Conservation (phyloP, 2,329 filamentous ascomycete species). For the Epicoccum nigrum region DNA sequence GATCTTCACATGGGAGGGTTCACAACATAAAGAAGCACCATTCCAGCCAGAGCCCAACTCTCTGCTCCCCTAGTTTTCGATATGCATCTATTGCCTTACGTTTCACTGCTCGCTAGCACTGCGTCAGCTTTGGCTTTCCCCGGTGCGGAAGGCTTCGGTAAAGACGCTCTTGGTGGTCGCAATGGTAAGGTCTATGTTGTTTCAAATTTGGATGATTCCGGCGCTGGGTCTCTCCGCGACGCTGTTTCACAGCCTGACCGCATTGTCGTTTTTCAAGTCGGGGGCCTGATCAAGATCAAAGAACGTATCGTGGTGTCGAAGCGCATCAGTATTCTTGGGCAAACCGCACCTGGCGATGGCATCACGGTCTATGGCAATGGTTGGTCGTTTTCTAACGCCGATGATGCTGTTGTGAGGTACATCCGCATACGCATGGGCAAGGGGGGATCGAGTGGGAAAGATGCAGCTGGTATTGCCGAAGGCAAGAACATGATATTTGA, state of each 20-base stretch:
- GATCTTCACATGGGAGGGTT: no score
- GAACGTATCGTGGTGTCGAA: conserved; percentile 56
- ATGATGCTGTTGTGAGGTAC: conserved; percentile 62
- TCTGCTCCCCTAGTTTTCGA: not conserved
- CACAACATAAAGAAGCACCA: no score
- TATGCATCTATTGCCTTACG: conserved; percentile 24
- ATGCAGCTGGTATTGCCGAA: conserved; percentile 60
- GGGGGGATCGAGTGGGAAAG: conserved; percentile 59
- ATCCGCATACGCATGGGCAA: conserved; percentile 62
- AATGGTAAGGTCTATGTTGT: conserved; percentile 57
- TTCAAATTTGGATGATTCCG: conserved; percentile 56
- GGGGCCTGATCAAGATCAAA: conserved; percentile 57
- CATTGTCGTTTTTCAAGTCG: conserved; percentile 58
- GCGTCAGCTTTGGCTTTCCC: conserved; percentile 52
- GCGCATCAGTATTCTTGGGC: conserved; percentile 58
- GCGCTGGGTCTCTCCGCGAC: conserved; percentile 58
- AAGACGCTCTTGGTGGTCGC: conserved; percentile 55
- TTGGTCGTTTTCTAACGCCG: conserved; percentile 58
- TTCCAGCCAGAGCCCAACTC: not conserved
- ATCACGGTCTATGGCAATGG: conserved; percentile 63
- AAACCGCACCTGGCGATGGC: conserved; percentile 58
- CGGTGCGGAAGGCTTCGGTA: conserved; percentile 59
- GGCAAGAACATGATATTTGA: conserved; percentile 63
- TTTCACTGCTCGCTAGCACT: conserved; percentile 26
- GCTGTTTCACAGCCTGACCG: conserved; percentile 57